Base-by-base conservation (phyloP, 2,329 filamentous ascomycete species). In the Verticillium alfalfae region DNA sequence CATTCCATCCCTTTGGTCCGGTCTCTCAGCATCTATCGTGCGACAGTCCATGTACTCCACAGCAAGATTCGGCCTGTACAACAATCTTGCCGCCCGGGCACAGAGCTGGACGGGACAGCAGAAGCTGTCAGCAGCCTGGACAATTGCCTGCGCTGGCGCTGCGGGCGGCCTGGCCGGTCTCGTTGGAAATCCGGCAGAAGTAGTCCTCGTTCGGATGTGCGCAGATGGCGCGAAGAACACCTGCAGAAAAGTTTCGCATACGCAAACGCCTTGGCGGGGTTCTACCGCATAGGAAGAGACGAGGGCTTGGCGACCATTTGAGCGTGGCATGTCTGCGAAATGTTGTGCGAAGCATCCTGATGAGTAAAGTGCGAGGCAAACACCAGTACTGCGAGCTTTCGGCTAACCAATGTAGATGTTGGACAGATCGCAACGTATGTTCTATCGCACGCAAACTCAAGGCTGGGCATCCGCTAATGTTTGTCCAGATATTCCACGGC, bases 101-200 rank as follows among this genome's bases (percentile, higher is more conserved):
- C 69, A 69, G 10, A 57, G 63, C 5, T 68, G 65, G 34, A 71
- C 70, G 1, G 73, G 72, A 3, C 59, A 64, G 15, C 67, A 68
- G 4, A 72, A 69, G 60, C 63, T 78, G 0, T 72, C 77, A 1
- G 59, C 73, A 0, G 63, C 68, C 6, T 67, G 66, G 52, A 79
- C 76, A 13, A 73, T 79, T 26, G 68, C 69, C 0, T 77, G 76
- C 49, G 77, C 78, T 2, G 76, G 74, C 5, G 41, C 75, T 1
- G 74, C 77, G 0, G 78, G 77, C 13, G 76, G 77, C 8, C 67
- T 78, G 18, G 78, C 78, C 1, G 78, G 78, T 16, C 45, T 79
- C n/a, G 67, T 80, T 3, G 78, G 78, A n/a, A 80, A 80, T 31
- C 78, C 78, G 4, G 75, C 78, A 12, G 78, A 80, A 64, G 72